A percentile compares a stretch with the other conserved stretches of the same genome.
phyloP scores from a whole-genome alignment of 306 rosid species.

The Rubus parviflorus region DNA sequence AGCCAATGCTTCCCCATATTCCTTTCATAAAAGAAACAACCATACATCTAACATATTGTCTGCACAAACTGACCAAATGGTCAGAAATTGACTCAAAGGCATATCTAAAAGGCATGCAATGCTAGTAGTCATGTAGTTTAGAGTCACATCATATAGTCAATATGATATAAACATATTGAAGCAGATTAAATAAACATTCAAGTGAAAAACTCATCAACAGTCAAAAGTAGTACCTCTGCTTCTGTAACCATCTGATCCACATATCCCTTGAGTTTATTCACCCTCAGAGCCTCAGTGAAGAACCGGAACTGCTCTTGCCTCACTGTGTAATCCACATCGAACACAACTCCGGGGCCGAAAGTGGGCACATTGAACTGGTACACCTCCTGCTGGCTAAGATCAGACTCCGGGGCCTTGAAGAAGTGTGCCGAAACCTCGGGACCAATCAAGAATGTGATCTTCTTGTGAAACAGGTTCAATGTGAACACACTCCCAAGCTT shows the following conservation, averaged over 20 bases:
- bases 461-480: conserved; percentile 59
- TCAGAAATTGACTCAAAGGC: not conserved
- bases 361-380: conserved; percentile 95
- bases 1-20: not conserved
- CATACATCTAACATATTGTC: not conserved
- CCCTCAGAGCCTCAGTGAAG: conserved; percentile 88
- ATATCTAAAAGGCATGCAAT: no score
- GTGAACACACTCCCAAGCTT: conserved; percentile 89
- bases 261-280: conserved; percentile 72
- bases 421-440: conserved; percentile 94
- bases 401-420: conserved; percentile 82
- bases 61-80: not conserved
- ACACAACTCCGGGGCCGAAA: conserved; percentile 93
- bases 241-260: conserved; percentile 95
- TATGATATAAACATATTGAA: not conserved
- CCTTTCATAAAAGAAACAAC: conserved; percentile 1
- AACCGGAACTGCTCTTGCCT: conserved; percentile 94
- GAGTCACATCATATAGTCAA: no score
- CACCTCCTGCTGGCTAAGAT: conserved; percentile 95
- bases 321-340: conserved; percentile 86
- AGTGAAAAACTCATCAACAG: not conserved
- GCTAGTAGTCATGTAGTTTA: no score
- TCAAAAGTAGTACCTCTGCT: conserved; percentile 56
- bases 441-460: conserved; percentile 80
- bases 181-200: not conserved